phyloP scores from a whole-genome alignment of 306 rosid species.

The Malus asiatica region DNA sequence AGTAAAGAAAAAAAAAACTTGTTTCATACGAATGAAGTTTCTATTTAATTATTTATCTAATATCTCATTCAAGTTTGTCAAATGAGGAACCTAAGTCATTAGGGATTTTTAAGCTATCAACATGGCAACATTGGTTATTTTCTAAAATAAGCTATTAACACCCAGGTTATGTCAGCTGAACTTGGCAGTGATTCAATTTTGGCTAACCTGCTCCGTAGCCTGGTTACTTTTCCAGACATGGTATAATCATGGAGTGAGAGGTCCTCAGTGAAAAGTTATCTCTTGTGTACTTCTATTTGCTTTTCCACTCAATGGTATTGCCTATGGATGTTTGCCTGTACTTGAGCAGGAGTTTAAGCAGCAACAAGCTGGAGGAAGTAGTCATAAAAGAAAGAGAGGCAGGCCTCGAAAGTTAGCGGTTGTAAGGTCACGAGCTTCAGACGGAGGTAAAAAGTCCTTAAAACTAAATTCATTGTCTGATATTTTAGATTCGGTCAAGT shows the following conservation, averaged over 20 bases:
- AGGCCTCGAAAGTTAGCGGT: slow-evolving; percentile 31
- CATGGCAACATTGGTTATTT: slow-evolving; percentile 5
- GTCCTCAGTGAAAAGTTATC: slow-evolving; percentile 1
- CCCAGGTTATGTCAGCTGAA: slow-evolving; percentile 30
- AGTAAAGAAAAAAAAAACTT: not conserved
- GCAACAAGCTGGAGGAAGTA: slow-evolving; percentile 25
- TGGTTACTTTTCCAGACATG: slow-evolving; percentile 26
- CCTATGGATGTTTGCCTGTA: slow-evolving; percentile 4
- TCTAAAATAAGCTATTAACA: slow-evolving; percentile 28
- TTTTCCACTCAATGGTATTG: not conserved
- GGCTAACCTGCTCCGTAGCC: slow-evolving; percentile 26
- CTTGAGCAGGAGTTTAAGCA: slow-evolving; percentile 27
- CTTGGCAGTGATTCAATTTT: slow-evolving; percentile 26
- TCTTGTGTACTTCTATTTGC: not conserved
- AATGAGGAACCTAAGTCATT: not conserved
- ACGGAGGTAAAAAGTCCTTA: slow-evolving; percentile 22
- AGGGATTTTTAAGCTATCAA: slow-evolving; percentile 10
- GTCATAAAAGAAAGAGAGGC: slow-evolving; percentile 42
- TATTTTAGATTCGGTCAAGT: not conserved
- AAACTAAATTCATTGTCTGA: not conserved
- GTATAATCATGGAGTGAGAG: slow-evolving; percentile 21
- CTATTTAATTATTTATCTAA: not conserved
- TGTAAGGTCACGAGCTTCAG: slow-evolving; percentile 1
- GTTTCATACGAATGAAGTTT: not conserved
- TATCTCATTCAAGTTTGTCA: not conserved